Evolutionary conservation across 768 basidiomycete genomes (phyloP).

Genomic region (Heimioporus sp.): DNA sequence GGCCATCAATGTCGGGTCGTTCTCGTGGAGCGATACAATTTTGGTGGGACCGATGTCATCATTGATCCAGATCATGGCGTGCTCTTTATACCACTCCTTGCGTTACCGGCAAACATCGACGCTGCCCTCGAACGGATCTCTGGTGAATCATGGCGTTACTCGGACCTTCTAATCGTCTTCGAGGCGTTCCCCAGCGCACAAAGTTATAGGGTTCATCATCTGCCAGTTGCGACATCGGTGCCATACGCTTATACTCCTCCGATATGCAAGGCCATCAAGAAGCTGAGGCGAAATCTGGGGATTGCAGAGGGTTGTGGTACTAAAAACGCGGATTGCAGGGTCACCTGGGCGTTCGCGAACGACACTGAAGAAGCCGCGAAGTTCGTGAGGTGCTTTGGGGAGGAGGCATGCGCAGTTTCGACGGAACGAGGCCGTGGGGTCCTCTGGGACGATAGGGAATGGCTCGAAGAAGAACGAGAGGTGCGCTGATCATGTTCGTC

Average conservation of each 20-base stretch:
- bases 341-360: slow-evolving; percentile 64
- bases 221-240: slow-evolving; percentile 1
- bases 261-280: slow-evolving; percentile 66
- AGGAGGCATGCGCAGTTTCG: slow-evolving; percentile 50
- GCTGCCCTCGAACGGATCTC: slow-evolving; percentile 44
- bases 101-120: slow-evolving; percentile 50
- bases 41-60: slow-evolving; percentile 64
- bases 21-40: slow-evolving; percentile 61
- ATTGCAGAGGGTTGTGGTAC: slow-evolving; percentile 60
- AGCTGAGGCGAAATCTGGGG: slow-evolving; percentile 57
- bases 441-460: slow-evolving; percentile 59
- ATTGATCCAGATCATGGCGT: slow-evolving; percentile 62
- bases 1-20: slow-evolving; percentile 45
- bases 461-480: slow-evolving; percentile 60
- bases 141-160: slow-evolving; percentile 62
- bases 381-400: slow-evolving; percentile 55
- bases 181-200: slow-evolving; percentile 59
- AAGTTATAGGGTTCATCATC: slow-evolving; percentile 26
- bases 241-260: slow-evolving; percentile 60
- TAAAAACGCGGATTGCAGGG: slow-evolving; percentile 41
- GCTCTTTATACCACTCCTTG: slow-evolving; percentile 44
- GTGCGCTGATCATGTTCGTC: slow-evolving; percentile 30
- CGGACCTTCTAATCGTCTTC: slow-evolving; percentile 55
- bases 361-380: slow-evolving; percentile 55
- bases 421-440: slow-evolving; percentile 33